Conservation (phyloP, 257 asterid genomes). For the Capsicum baccatum region DNA sequence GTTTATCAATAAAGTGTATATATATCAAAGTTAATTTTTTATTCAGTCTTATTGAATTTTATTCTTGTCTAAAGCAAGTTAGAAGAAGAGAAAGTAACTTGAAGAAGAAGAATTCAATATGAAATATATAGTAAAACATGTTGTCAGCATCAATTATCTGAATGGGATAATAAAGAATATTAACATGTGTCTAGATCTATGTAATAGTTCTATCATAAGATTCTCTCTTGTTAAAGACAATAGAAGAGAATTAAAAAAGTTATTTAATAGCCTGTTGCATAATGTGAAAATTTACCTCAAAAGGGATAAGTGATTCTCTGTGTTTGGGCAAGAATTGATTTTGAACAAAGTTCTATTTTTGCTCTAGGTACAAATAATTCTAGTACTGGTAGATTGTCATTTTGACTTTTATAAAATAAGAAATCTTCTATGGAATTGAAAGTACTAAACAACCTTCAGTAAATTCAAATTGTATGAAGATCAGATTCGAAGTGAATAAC, state of each 20-base stretch:
- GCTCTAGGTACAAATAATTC: conserved; percentile 28
- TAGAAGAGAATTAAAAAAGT: conserved; percentile 60
- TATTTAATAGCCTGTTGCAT: conserved; percentile 52
- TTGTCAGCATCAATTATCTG: conserved; percentile 62
- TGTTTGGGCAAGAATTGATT: conserved; percentile 57
- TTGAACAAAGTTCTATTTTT: conserved; percentile 39
- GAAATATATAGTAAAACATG: conserved; percentile 60
- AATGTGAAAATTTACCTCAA: conserved; percentile 33
- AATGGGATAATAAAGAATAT: conserved; percentile 57
- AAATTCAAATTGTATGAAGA: conserved; percentile 23
- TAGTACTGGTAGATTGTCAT: conserved; percentile 34
- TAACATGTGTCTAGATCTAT: conserved; percentile 33
- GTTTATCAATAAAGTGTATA: background rate
- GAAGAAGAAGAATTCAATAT: conserved; percentile 66
- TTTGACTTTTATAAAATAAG: conserved; percentile 38
- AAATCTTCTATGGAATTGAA: conserved; percentile 35
- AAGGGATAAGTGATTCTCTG: conserved; percentile 68
- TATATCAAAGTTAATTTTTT: conserved; percentile 4
- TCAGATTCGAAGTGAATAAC: too few species aligned
- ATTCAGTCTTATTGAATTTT: conserved; percentile 60
- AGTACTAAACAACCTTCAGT: conserved; percentile 31
- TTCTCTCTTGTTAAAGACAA: conserved; percentile 60
- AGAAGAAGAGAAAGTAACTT: conserved; percentile 68
- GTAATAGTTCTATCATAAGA: conserved; percentile 55
- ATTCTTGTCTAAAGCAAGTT: conserved; percentile 75